Conservation (phyloP, 1,284 basidiomycete genomes). For the Rhodotorula sp. region DNA sequence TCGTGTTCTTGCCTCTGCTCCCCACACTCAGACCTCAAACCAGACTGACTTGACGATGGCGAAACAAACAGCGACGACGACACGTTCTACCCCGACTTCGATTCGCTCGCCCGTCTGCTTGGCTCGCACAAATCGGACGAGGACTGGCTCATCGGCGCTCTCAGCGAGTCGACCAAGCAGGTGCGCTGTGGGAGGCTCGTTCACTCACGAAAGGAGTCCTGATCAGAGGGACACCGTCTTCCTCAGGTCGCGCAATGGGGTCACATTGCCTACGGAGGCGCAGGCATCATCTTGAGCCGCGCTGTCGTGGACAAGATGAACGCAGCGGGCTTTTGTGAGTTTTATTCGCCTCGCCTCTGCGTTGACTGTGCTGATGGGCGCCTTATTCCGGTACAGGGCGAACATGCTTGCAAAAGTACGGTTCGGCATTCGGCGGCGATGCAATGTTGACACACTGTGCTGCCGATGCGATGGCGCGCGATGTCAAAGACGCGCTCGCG, state of each 20-base stretch:
- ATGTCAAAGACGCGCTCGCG: constrained; percentile 33
- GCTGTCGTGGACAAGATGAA: constrained; percentile 39
- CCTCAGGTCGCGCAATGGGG: constrained; percentile 39
- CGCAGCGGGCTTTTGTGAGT: constrained; percentile 34
- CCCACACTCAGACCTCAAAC: too few species aligned
- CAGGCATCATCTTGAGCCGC: constrained; percentile 41
- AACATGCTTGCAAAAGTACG: constrained; percentile 28
- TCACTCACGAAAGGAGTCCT: neutral
- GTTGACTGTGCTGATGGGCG: neutral
- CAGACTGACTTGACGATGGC: neutral
- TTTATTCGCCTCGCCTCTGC: neutral
- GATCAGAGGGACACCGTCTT: too few species aligned
- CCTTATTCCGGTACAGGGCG: neutral
- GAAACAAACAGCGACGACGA: constrained; percentile 42
- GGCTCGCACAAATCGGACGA: constrained; percentile 23
- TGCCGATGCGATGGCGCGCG: constrained; percentile 36
- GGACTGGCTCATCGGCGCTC: constrained; percentile 36
- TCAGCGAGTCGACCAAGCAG: constrained; percentile 41
- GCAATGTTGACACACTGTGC: constrained; percentile 43
- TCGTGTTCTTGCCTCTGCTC: too few species aligned
- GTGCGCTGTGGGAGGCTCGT: constrained; percentile 2
- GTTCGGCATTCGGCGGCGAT: constrained; percentile 35
- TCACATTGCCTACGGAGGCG: constrained; percentile 42
- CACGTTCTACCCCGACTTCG: constrained; percentile 43
- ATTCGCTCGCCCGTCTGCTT: constrained; percentile 37